phyloP scores from a whole-genome alignment of 1,284 basidiomycete genomes.

The Puccinia polysora region DNA sequence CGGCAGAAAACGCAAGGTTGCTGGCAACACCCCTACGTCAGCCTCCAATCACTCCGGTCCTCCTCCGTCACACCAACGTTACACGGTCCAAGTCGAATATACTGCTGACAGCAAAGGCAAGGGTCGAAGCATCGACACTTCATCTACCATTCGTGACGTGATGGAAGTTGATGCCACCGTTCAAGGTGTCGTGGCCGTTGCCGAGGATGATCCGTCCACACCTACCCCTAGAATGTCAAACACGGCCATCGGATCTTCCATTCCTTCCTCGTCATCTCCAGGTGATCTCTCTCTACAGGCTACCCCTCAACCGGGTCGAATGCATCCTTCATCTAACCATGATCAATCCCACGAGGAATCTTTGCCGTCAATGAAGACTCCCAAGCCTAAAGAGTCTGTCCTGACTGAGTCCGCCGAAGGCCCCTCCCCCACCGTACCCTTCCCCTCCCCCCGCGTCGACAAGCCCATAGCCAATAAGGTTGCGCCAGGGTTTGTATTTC shows the following conservation, averaged over 20 bases:
- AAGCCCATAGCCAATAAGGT: not conserved
- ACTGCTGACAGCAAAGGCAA: conserved; percentile 19
- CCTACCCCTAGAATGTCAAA: not conserved
- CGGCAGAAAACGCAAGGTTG: conserved; percentile 35
- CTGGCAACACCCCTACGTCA: not conserved
- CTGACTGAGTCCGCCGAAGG: not conserved
- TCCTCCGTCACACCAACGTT: conserved; percentile 31
- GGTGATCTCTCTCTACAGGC: not conserved
- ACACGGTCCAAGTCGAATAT: conserved; percentile 43
- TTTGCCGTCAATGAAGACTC: not conserved
- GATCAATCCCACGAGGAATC: no score
- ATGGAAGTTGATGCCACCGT: not conserved
- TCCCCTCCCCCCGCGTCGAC: conserved; percentile 16
- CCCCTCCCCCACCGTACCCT: conserved; percentile 7
- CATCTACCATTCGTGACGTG: not conserved
- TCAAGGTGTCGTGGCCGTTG: not conserved
- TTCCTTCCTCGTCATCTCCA: not conserved
- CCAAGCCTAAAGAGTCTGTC: not conserved
- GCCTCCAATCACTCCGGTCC: not conserved
- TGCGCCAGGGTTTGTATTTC: not conserved
- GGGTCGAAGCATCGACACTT: conserved; percentile 2
- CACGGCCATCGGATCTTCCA: not conserved
- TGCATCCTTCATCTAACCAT: not conserved
- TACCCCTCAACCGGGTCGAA: conserved; percentile 38
- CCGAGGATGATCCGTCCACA: not conserved